phyloP scores from a whole-genome alignment of 2,329 filamentous ascomycete genomes.

The Zymoseptoria pseudotritici region DNA sequence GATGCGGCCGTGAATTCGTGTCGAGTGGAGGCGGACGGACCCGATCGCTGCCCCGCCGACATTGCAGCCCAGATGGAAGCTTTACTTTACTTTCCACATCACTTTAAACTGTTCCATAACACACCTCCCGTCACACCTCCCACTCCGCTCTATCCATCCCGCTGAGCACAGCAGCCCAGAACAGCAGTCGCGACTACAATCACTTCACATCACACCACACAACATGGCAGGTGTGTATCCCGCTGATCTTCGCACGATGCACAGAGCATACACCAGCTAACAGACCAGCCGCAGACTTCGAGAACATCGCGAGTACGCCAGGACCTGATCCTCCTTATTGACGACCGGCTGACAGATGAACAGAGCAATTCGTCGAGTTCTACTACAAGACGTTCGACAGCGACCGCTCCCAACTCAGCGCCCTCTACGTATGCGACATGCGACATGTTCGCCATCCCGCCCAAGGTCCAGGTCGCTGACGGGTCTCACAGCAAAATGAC shows the following conservation, averaged over 20 bases:
- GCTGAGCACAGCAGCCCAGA: not conserved
- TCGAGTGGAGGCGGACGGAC: not conserved
- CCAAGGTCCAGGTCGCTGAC: constrained; percentile 9
- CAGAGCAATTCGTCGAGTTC: constrained; percentile 81
- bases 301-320: constrained; percentile 27
- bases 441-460: constrained; percentile 26
- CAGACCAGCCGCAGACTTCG: constrained; percentile 22
- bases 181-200: not conserved
- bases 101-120: not conserved
- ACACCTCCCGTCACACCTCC: not conserved
- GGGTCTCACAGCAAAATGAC: constrained; percentile 55
- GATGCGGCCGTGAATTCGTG: not conserved
- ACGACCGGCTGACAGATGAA: constrained; percentile 1
- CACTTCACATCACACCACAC: constrained; percentile 1
- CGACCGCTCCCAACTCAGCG: constrained; percentile 56
- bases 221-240: constrained; percentile 19
- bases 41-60: not conserved
- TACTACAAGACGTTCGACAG: constrained; percentile 86
- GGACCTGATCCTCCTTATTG: not conserved
- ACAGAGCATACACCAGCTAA: not conserved
- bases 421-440: constrained; percentile 64
- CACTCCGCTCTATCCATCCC: not conserved
- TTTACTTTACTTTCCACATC: not conserved
- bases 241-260: not conserved
- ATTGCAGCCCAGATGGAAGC: not conserved